Evolutionary conservation across 768 basidiomycete species (phyloP), one percentile per base, ranked within the genome.

Genomic region (Xerocomellus amylosporus): DNA sequence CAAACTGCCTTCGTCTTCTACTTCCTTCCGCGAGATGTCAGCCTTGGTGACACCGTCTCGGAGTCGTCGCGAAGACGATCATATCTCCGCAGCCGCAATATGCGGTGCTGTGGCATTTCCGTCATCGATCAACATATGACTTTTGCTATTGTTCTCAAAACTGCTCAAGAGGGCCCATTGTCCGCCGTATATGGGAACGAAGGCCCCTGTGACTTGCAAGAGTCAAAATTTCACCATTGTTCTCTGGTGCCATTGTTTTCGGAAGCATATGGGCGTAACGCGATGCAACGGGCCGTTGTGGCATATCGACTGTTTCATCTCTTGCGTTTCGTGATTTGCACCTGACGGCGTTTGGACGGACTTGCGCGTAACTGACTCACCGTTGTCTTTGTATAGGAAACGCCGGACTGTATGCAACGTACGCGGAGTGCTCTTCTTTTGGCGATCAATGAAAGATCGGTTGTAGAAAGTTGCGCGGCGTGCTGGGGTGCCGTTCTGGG

Each of bases 391-490:
- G 46, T 53, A 51, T 55, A 82, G 83, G 67, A 57, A 26, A 63
- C 78, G 39, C 72, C 77, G 20, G 58, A 56, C 3, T 56, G 62
- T 30, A 71, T 71, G 70, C 54, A 51, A 13, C 76, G 78, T 20
- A 80, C 80, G 22, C 73, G 73, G 51, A 55, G 75, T 41, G 81
- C 78, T 17, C 56, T 85, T 33, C 68, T 72, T 8, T 57, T 83
- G 47, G 75, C 76, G 41, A 69, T 84, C 58, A 73, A 73, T 5
- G 83, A 85, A 56, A 62, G 69, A 33, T 82, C 83, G 4, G 69
- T 86, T 37, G 68, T 85, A 55, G 77, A 83, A 51, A 77, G 77
- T 54, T 83, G 83, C 58, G 66, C 70, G 44, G 71, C 74, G 40
- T 59, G 66, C 30, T 85, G 79, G 84, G 68, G 55, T 17, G 73